Percentiles rank a stretch among this genome's conserved stretches.
Conservation (phyloP, 2,329 filamentous ascomycete species). For the Talaromyces sp. region DNA sequence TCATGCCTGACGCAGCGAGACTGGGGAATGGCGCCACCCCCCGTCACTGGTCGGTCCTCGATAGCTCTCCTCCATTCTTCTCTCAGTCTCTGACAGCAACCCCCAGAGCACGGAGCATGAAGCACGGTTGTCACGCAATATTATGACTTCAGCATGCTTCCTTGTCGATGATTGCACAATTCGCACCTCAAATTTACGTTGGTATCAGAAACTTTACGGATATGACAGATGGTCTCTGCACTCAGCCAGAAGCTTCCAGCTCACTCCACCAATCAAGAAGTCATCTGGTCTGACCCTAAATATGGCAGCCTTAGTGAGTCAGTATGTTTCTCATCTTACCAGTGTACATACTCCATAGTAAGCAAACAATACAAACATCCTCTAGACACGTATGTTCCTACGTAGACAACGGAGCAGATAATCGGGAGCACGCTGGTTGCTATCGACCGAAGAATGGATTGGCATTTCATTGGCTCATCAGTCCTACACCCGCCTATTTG, state of each 20-base stretch:
- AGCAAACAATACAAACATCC: neutral
- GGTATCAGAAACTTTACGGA: neutral
- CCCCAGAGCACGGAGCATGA: neutral
- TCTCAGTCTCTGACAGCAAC: neutral
- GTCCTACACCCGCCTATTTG: neutral
- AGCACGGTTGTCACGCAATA: slow-evolving; percentile 3
- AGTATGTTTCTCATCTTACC: neutral
- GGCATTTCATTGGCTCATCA: neutral
- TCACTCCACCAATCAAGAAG: neutral
- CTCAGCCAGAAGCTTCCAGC: slow-evolving; percentile 13
- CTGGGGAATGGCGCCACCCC: slow-evolving; percentile 12
- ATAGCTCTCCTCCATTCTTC: neutral
- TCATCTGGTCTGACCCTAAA: slow-evolving; percentile 5
- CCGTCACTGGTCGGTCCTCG: neutral
- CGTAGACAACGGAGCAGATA: neutral
- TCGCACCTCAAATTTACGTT: neutral
- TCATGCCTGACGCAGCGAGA: neutral
- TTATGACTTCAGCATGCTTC: neutral
- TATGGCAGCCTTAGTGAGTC: neutral
- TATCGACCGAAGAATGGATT: neutral
- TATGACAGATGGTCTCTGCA: neutral
- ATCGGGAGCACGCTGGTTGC: neutral
- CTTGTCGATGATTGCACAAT: neutral
- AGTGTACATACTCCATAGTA: no score
- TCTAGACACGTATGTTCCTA: neutral